Evolutionary conservation across 2,329 filamentous ascomycete species (phyloP).

Genomic region (Calonectria pauciramosa): DNA sequence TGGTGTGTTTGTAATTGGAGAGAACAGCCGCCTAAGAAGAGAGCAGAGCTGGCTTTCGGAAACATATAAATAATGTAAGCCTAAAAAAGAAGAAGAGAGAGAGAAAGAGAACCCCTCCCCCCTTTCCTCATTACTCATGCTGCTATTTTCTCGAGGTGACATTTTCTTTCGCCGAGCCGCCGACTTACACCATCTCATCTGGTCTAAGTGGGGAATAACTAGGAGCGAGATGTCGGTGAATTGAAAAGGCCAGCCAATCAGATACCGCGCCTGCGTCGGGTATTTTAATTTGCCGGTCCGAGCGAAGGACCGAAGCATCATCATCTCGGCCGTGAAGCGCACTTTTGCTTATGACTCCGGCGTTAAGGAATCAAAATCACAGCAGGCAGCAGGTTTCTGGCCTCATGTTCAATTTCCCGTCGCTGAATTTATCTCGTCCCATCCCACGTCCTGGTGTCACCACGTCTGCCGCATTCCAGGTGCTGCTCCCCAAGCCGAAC

Average conservation of each 20-base stretch:
- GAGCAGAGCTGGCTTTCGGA: neutral
- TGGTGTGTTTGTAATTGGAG: neutral
- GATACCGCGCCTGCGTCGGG: neutral
- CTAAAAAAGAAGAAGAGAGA: neutral
- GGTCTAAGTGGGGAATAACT: neutral
- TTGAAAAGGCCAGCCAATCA: slow-evolving; percentile 20
- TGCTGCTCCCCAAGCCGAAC: neutral
- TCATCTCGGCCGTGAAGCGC: neutral
- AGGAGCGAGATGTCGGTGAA: slow-evolving; percentile 17
- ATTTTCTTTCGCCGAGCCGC: neutral
- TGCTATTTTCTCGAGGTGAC: neutral
- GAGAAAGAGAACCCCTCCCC: neutral
- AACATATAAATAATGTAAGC: neutral
- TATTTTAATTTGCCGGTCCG: slow-evolving; percentile 26
- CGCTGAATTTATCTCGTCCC: slow-evolving; percentile 18
- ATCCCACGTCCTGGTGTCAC: neutral
- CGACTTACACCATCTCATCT: slow-evolving; percentile 29
- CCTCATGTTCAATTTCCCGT: slow-evolving; percentile 16
- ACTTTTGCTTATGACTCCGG: slow-evolving; percentile 10
- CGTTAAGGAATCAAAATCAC: slow-evolving; percentile 18
- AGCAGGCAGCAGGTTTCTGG: neutral
- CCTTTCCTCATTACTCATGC: neutral
- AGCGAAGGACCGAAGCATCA: slow-evolving; percentile 19
- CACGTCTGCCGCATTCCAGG: neutral
- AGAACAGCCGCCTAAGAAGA: neutral